phyloP scores from a whole-genome alignment of 495 filamentous ascomycete species.

The Hypoxylon lienhwacheense region DNA sequence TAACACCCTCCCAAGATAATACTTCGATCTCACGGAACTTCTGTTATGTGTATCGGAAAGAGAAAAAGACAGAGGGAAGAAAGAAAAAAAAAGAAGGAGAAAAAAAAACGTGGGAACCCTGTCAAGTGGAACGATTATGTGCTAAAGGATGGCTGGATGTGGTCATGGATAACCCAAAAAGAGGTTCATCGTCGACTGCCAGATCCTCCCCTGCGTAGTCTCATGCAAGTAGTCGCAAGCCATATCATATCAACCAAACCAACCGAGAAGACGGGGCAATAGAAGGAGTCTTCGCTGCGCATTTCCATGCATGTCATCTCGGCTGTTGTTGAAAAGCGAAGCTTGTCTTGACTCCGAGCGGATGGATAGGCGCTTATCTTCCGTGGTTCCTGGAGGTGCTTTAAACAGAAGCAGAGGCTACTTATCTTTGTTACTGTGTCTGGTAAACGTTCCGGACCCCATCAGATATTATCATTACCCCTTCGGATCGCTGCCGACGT shows the following conservation, averaged over 20 bases:
- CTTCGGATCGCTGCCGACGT: slow-evolving; percentile 27
- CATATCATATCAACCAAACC: background rate
- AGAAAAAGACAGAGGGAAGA: background rate
- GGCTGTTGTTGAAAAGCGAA: slow-evolving; percentile 13
- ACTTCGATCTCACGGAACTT: too few species aligned
- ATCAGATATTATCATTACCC: slow-evolving; percentile 8
- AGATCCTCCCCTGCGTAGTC: slow-evolving; percentile 6
- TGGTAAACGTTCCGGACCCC: slow-evolving; percentile 28
- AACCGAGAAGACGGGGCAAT: background rate
- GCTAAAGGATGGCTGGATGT: slow-evolving; percentile 5
- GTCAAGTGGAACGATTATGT: slow-evolving; percentile 14
- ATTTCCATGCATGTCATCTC: slow-evolving; percentile 35
- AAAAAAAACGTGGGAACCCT: slow-evolving; percentile 30
- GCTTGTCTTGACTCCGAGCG: slow-evolving; percentile 19
- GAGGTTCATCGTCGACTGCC: background rate
- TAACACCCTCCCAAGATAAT: background rate
- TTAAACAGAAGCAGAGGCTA: slow-evolving; percentile 22
- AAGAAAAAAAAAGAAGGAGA: background rate
- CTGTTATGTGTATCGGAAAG: too few species aligned
- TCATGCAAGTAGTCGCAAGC: background rate
- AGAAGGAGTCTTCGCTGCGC: slow-evolving; percentile 14
- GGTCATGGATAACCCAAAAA: slow-evolving; percentile 5
- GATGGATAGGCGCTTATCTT: slow-evolving; percentile 2
- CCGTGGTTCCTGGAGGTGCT: background rate
- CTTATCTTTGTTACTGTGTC: slow-evolving; percentile 8